phyloP scores from a whole-genome alignment of 2,329 filamentous ascomycete species.

The Pseudogymnoascus sp. region DNA sequence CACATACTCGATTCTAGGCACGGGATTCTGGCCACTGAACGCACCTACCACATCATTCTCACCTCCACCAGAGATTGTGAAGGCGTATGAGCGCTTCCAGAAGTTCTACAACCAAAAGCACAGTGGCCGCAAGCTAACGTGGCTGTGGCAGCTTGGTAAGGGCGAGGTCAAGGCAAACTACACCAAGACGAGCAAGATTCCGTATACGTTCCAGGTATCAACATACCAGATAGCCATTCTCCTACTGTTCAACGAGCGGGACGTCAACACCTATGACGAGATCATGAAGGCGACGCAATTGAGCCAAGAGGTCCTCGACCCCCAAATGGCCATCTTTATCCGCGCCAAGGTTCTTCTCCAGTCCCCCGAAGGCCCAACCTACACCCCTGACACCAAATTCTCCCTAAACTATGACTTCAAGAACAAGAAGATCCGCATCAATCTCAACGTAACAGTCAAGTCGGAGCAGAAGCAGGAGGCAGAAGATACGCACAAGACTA shows the following conservation, averaged over 20 bases:
- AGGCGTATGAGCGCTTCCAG: conserved; percentile 82
- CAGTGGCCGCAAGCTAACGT: conserved; percentile 90
- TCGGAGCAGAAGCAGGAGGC: conserved; percentile 94
- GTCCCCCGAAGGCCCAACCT: conserved; percentile 65
- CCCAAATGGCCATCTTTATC: conserved; percentile 75
- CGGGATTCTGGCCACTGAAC: conserved; percentile 92
- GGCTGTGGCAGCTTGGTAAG: conserved; percentile 98
- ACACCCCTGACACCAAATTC: conserved; percentile 71
- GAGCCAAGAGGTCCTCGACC: conserved; percentile 75
- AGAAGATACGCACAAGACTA: conserved; percentile 97
- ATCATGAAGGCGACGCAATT: conserved; percentile 77
- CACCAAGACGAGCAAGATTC: conserved; percentile 79
- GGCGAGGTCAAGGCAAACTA: conserved; percentile 94
- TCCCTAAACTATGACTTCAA: conserved; percentile 91
- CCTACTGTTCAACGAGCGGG: conserved; percentile 87
- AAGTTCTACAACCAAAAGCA: conserved; percentile 96
- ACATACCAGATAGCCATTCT: conserved; percentile 97
- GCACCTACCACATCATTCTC: conserved; percentile 83
- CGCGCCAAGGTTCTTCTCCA: conserved; percentile 86
- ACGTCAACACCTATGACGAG: conserved; percentile 79
- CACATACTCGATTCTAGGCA: conserved; percentile 86
- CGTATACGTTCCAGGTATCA: conserved; percentile 94
- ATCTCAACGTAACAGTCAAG: conserved; percentile 90
- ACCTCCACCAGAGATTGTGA: conserved; percentile 75
- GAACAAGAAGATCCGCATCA: conserved; percentile 96